Evolutionary conservation across 768 basidiomycete genomes (phyloP), one percentile per base, ranked within the genome.

Genomic region (Suillus occidentalis): DNA sequence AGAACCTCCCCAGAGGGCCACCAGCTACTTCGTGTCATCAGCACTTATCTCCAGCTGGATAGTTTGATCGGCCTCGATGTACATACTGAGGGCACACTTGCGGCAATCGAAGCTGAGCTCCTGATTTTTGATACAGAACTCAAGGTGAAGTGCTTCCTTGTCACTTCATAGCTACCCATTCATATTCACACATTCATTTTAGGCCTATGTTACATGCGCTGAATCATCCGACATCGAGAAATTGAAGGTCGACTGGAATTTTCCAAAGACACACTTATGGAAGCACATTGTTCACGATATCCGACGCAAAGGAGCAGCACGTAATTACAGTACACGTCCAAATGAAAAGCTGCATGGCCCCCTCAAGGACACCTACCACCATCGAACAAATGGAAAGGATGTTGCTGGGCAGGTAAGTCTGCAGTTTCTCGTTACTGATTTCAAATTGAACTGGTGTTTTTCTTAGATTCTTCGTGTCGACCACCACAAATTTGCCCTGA

Each of bases 201-300:
- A 31, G 47, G 59, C 59, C 34, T 64, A 63, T n/a, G 40, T 64
- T 28, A 1, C 18, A 50, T 59, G 57, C 8, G 56, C 18, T 0
- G 7, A 39, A 37, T 4, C 34, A 47, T 58, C 50, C n/a, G 31
- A 45, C 12, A 31, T 53, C 16, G 16, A 58, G 28, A 62, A 47
- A 12, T 39, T 69, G 65, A 78, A 77, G 69, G 60, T 67, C 12
- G 64, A 72, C 13, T 79, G 76, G 75, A 62, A 78, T 28, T 80
- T 80, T 57, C 77, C 76, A 0, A 82, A 82, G 66, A 58, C 65
- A 0, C 80, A 82, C 40, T 65, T 69, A 2, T 76, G 78, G 50
- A 61, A 67, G 4, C 79, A 82, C 60, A 52, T 76, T 0, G 72
- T 79, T 34, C 61, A 63, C 3, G 73, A 81, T 45, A 80, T 82